Evolutionary conservation across 1,139 yeast species (phyloP).

Genomic region (Lodderomyces oxycetoniae): DNA sequence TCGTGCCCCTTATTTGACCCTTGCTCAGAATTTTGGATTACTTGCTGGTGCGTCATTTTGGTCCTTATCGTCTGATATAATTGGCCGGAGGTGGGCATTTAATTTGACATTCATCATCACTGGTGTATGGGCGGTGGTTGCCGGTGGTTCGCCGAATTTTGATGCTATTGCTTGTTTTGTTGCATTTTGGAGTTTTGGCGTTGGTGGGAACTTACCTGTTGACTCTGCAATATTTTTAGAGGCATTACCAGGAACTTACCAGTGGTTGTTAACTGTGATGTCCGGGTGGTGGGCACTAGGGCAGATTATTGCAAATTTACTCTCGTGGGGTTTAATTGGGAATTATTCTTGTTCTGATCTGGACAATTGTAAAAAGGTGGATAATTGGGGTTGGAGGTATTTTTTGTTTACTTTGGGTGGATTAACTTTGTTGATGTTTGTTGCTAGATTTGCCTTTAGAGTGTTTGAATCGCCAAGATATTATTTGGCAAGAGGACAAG

Average conservation of each 20-base stretch:
- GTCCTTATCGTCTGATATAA: constrained; percentile 39
- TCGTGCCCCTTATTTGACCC: constrained; percentile 34
- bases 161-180: constrained; percentile 36
- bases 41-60: constrained; percentile 41
- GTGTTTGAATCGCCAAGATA: constrained; percentile 40
- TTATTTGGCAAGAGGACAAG: constrained; percentile 36
- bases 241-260: constrained; percentile 34
- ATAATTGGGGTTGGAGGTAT: constrained; percentile 44
- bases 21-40: constrained; percentile 42
- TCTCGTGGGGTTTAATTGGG: constrained; percentile 39
- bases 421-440: constrained; percentile 33
- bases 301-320: constrained; percentile 34
- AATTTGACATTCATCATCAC: constrained; percentile 39
- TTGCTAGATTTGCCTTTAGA: constrained; percentile 31
- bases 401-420: constrained; percentile 41
- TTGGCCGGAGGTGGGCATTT: constrained; percentile 43
- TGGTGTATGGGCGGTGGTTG: constrained; percentile 34
- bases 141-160: constrained; percentile 40
- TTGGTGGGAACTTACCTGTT: constrained; percentile 44
- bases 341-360: constrained; percentile 32
- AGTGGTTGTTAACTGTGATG: constrained; percentile 42
- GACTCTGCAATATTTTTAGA: constrained; percentile 44
- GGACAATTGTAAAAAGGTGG: constrained; percentile 25
- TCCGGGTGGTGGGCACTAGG: constrained; percentile 44
- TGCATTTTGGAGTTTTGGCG: constrained; percentile 43